Evolutionary conservation across 345 rosid species (phyloP), one percentile per base, ranked within the genome.

Genomic region (Eucalyptus regnans): DNA sequence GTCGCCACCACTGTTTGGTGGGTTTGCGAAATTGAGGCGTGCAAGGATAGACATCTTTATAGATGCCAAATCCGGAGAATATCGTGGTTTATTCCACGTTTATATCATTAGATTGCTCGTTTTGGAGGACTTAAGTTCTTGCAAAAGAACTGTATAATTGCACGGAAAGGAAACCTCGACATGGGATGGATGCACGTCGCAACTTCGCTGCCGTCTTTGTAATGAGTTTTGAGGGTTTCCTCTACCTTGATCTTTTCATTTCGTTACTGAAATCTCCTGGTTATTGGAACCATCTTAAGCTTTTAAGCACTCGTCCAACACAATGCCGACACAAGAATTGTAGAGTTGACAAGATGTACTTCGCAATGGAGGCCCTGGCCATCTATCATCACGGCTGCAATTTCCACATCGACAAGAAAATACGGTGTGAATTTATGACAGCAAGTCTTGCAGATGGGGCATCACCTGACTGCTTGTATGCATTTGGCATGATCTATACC

Each of bases 1-100:
- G 92, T 90, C 94, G 95, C 88, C 90, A 94, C 88, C 56, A n/a
- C 62, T 31, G 90, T 92, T 92, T 92, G 92, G 94, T 93, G 92
- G 87, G 29, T 37, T 33, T 50, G 46, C 60, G 50, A 71, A 7
- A 31, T 50, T 23, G 81, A 91, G 80, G 89, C 93, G 92, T 91
- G 89, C 89, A 91, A 91, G 88, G 87, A 46, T 60, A 87, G 90
- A 89, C 71, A 91, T 44, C 80, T 49, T 12, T 27, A 14, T 48
- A 76, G 48, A 41, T 10, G 48, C 83, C 27, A 22, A 41, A 41
- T 41, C 27, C 48, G 27, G 83, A 76, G 83, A 41, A 5, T 41
- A 76, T 43, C 83, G 48, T 41, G 15, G 15, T 12, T 76, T 76
- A 9, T 20, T 23, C 43, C 48, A 6, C 7, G 83, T 37, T 71